Evolutionary conservation across 495 filamentous ascomycete genomes (phyloP).

Genomic region (Hypoxylon fuscum): DNA sequence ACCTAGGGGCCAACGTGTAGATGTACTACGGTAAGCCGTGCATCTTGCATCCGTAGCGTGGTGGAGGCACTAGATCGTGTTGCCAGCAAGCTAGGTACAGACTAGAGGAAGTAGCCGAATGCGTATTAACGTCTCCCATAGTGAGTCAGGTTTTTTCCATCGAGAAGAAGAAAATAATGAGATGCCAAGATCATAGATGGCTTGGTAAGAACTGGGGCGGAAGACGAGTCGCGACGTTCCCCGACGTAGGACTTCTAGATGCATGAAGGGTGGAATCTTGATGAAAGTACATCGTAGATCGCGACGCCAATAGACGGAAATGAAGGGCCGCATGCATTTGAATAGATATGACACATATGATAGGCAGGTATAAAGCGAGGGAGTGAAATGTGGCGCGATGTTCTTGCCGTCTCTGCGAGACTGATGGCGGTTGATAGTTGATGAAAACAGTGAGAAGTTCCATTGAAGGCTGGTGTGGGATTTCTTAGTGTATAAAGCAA

Average conservation of each 20-base stretch:
- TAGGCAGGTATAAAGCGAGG: slow-evolving; percentile 2
- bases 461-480: slow-evolving; percentile 40
- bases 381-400: slow-evolving; percentile 14
- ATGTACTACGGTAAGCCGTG: not conserved
- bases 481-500: slow-evolving; percentile 24
- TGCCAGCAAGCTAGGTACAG: not conserved
- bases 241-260: not conserved
- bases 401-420: not conserved
- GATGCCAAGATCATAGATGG: not conserved
- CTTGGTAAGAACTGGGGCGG: not conserved
- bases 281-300: too few species aligned
- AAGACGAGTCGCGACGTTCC: not conserved
- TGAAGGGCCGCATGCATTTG: slow-evolving; percentile 17
- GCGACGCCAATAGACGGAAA: slow-evolving; percentile 10
- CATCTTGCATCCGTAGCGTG: not conserved
- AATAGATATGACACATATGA: slow-evolving; percentile 6
- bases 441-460: not conserved
- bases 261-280: not conserved
- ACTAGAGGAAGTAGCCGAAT: not conserved
- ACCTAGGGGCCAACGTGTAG: not conserved
- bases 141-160: not conserved
- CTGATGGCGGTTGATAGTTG: slow-evolving; percentile 1
- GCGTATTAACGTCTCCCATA: not conserved
- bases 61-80: not conserved
- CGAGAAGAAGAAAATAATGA: not conserved